Evolutionary conservation across 208 protist species (phyloP).

Genomic region (Acanthamoeba castellanii): DNA sequence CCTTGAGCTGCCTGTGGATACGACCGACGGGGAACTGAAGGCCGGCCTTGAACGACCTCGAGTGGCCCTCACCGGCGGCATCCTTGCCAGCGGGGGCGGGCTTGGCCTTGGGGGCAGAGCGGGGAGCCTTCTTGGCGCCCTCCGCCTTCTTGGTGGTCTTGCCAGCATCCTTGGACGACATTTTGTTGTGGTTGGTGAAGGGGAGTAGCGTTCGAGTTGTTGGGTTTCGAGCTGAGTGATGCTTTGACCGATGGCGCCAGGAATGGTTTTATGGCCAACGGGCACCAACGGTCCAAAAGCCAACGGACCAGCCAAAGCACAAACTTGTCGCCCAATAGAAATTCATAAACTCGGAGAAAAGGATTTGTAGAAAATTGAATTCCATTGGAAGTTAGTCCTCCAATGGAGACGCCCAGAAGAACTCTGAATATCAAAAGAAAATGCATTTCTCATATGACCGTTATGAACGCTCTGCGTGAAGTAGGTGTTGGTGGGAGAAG

Average conservation of each 20-base stretch:
- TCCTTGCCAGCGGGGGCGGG: conserved; percentile 3
- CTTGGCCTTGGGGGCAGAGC: conserved; percentile 13
- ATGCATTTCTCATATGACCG: neutral
- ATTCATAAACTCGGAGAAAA: neutral
- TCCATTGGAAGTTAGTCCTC: neutral
- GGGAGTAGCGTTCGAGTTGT: neutral
- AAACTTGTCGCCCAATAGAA: neutral
- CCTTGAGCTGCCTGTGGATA: conserved; percentile 96
- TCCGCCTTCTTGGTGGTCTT: conserved; percentile 8
- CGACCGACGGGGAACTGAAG: conserved; percentile 99
- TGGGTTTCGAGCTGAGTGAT: neutral
- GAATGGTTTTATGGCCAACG: neutral
- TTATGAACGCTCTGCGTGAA: too few relatives aligned
- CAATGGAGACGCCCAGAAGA: neutral
- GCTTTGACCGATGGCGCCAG: neutral
- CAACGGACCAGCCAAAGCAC: neutral
- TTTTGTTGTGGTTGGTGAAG: conserved; percentile 1
- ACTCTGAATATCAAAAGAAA: neutral
- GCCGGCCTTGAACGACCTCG: conserved; percentile 96
- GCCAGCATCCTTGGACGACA: conserved; percentile 1
- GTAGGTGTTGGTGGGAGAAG: too few relatives aligned
- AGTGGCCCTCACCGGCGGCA: conserved; percentile 76
- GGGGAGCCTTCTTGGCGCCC: conserved; percentile 35
- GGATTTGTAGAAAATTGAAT: neutral
- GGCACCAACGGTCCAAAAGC: neutral